Evolutionary conservation across 768 basidiomycete genomes (phyloP), one percentile per base, ranked within the genome.

Genomic region (Austroboletus eburneus): DNA sequence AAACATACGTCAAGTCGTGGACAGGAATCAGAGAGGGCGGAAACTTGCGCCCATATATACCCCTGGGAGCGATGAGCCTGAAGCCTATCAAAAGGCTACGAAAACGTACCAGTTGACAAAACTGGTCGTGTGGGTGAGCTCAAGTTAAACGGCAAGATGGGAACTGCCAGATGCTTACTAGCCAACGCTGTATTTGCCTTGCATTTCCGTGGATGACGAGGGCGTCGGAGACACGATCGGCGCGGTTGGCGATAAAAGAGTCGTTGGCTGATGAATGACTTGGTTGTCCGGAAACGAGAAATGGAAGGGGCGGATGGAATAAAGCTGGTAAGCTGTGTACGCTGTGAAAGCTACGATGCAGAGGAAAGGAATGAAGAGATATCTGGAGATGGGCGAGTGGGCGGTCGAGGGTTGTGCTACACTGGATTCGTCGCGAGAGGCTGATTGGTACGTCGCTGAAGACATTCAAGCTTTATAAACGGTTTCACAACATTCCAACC

Each of bases 11-110:
- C 56, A 99, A 78, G 62, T 94, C 84, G 17, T 87, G 66, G 3
- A 68, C 78, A 10, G 94, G 96, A 50, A 97, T 91, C 40, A 79
- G 63, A 3, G 85, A 83, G 1, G 95, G 95, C 29, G 86, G 87
- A 64, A 79, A 99, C 67, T 92, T 94, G 49, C 94, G 78, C 22
- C 82, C 96, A 62, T 98, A 98, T 29, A 98, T 97, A 5, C 91
- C 94, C 93, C 92, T 87, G 52, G 37, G 46, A 30, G 42, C 20
- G 20, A 46, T 63, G 24, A 44, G 43, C 39, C 5, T 4, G 37
- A 21, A 38, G 10, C 14, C 50, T n/a, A n/a, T 27, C 45, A 39
- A 49, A 39, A 33, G 21, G 18, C 8, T 24, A n/a, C 14, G 42
- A 23, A 42, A 20, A 60, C 57, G 5, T 56, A 86, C 86, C 87